phyloP scores from a whole-genome alignment of 78 protist species.

The Dictyostelium intermedium region DNA sequence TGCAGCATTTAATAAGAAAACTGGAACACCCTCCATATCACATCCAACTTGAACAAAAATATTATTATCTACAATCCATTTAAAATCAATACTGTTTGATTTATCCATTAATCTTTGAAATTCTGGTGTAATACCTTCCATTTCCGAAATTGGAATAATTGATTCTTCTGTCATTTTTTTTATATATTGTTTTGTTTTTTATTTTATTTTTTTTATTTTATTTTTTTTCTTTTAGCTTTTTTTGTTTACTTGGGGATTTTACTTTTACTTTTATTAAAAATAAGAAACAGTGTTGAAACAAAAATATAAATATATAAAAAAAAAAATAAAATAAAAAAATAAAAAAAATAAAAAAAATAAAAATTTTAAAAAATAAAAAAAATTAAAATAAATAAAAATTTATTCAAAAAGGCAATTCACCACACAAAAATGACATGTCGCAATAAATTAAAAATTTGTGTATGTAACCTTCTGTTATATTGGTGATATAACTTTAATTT shows the following conservation, averaged over 20 bases:
- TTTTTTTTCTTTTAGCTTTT: background rate
- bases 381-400: background rate
- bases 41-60: constrained; percentile 20
- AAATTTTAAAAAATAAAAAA: background rate
- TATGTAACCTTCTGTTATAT: background rate
- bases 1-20: constrained; percentile 13
- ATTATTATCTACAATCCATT: background rate
- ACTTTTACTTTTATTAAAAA: background rate
- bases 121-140: constrained; percentile 48
- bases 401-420: background rate
- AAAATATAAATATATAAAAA: background rate
- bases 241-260: too few species aligned
- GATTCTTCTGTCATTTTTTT: background rate
- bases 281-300: background rate
- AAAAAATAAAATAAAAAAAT: background rate
- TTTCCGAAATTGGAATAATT: constrained; percentile 18
- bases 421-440: background rate
- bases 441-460: background rate
- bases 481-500: background rate
- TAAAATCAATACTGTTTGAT: background rate
- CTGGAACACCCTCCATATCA: constrained; percentile 42
- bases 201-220: background rate
- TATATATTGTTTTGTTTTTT: background rate
- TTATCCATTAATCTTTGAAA: constrained; percentile 21
- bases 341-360: background rate